These are phyloP conservation scores for Nannochloris sp. DNA, from an alignment of 139 green algal species.

Conservation along the genomic window DNA sequence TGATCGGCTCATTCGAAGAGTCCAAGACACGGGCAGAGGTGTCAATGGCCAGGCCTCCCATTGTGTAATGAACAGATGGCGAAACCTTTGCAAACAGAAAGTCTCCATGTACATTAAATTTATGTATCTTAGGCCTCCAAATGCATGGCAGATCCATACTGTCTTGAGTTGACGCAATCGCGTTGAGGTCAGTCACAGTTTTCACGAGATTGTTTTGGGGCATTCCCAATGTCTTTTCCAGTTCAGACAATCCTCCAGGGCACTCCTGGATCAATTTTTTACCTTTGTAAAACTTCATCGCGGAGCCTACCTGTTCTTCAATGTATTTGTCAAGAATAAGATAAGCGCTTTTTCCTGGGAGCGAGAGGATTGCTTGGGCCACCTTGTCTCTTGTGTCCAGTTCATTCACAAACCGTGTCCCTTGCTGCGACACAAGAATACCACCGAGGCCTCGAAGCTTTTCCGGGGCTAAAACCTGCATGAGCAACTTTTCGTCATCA, in stretches of 20 bases:
- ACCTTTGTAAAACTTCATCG: conserved; percentile 53
- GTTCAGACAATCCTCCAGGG: conserved; percentile 22
- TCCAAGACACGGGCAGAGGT: conserved; percentile 6
- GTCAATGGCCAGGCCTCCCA: conserved; percentile 40
- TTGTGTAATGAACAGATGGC: conserved; percentile 76
- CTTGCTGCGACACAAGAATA: conserved; percentile 47
- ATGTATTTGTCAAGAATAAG: conserved; percentile 38
- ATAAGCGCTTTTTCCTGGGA: conserved; percentile 18
- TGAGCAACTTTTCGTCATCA: neutral
- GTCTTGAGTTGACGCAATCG: conserved; percentile 4
- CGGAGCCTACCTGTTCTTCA: conserved; percentile 33
- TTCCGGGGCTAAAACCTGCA: conserved; percentile 57
- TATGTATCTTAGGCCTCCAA: conserved; percentile 35
- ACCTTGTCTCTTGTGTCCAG: conserved; percentile 51
- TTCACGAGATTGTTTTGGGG: conserved; percentile 12
- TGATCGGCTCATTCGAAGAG: conserved; percentile 38
- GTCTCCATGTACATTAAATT: conserved; percentile 8
- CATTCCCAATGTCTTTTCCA: conserved; percentile 24
- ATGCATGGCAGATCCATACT: conserved; percentile 46
- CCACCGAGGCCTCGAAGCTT: conserved; percentile 60
- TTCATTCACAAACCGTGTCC: conserved; percentile 66
- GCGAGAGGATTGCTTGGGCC: conserved; percentile 31
- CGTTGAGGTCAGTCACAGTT: conserved; percentile 40
- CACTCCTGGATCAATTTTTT: conserved; percentile 45
- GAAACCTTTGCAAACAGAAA: conserved; percentile 46